Evolutionary conservation across 1,284 basidiomycete genomes (phyloP).

Genomic region (Cryptococcus sp.): DNA sequence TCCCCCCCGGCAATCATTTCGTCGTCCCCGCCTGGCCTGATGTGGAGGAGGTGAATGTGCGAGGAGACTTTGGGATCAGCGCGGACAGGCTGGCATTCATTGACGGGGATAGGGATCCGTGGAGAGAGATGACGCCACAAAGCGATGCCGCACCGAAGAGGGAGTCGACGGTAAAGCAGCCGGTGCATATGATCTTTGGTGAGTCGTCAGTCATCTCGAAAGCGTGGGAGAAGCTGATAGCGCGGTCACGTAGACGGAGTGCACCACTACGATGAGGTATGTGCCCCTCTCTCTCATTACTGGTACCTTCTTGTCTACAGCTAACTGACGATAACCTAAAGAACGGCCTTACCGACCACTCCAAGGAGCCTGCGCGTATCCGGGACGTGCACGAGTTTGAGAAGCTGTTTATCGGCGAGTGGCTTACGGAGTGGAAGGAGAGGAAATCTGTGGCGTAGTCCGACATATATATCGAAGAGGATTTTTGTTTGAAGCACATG

Average conservation of each 20-base stretch:
- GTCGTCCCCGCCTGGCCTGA: conserved; percentile 69
- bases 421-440: conserved; percentile 65
- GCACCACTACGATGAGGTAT: conserved; percentile 76
- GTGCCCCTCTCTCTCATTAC: conserved; percentile 1
- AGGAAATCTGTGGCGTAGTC: conserved; percentile 11
- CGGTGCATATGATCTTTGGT: conserved; percentile 88
- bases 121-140: conserved; percentile 82
- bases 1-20: conserved; percentile 71
- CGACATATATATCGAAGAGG: too few relatives aligned
- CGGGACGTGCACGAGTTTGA: conserved; percentile 74
- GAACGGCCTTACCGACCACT: conserved; percentile 66
- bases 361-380: conserved; percentile 73
- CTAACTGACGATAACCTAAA: conserved; percentile 36
- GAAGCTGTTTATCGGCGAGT: conserved; percentile 73
- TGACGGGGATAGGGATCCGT: conserved; percentile 62
- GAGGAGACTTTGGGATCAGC: conserved; percentile 72
- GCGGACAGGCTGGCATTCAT: conserved; percentile 79
- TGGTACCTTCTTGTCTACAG: neutral
- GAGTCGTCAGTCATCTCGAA: conserved; percentile 30
- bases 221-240: conserved; percentile 5
- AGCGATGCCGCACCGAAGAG: conserved; percentile 69
- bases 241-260: conserved; percentile 61
- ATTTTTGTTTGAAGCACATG: too few relatives aligned
- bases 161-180: conserved; percentile 66
- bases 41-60: conserved; percentile 69